Evolutionary conservation across 768 basidiomycete species (phyloP).

Genomic region (Lentinula boryana): DNA sequence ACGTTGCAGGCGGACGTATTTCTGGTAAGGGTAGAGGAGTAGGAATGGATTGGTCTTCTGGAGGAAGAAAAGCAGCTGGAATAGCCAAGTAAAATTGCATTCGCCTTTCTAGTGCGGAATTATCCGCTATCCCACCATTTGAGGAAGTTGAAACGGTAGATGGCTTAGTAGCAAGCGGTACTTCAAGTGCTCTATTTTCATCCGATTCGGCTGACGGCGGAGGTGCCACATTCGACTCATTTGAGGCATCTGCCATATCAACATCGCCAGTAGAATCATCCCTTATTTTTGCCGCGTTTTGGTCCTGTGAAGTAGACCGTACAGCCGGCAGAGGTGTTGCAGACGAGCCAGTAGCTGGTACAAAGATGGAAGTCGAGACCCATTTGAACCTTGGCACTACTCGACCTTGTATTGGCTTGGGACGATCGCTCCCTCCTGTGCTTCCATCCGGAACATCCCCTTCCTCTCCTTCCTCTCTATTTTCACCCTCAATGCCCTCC

Average conservation of each 20-base stretch:
- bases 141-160: too few species aligned
- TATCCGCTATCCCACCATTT: too few species aligned
- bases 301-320: not conserved
- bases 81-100: not conserved
- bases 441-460: not conserved
- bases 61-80: not conserved
- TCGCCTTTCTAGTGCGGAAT: not conserved
- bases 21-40: not conserved
- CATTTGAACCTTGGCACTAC: constrained; percentile 5
- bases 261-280: not conserved
- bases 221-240: not conserved
- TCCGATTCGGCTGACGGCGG: not conserved
- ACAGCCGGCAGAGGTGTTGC: not conserved
- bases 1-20: not conserved
- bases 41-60: not conserved
- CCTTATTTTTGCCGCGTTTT: not conserved
- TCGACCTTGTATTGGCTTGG: not conserved
- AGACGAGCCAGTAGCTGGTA: not conserved
- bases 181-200: not conserved
- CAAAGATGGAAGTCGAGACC: not conserved
- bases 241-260: not conserved
- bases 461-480: constrained; percentile 1
- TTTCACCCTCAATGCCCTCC: not conserved
- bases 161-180: too few species aligned
- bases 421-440: not conserved